Base-by-base conservation (phyloP, 345 rosid genomes). In the Heritiera fomes region DNA sequence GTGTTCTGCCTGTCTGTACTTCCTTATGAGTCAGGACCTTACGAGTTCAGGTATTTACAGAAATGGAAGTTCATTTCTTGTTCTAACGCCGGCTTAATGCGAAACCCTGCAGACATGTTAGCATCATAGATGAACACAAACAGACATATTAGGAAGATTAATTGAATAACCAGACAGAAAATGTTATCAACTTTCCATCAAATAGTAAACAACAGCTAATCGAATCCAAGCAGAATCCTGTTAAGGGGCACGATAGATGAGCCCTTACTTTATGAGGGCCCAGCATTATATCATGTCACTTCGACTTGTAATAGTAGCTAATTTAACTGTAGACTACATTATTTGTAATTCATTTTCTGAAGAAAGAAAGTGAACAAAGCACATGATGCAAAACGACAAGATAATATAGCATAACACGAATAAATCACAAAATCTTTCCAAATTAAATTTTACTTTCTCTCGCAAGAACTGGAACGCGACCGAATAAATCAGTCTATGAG, bases 371-470 rank as follows among this genome's bases (percentile, higher is more conserved):
- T 5, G 3, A 52, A 9, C 18, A 10, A 23, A 47, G 38, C 75
- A 49, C 7, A 18, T 77, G 52, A 93, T 23, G 28, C 28, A 23
- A 23, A 23, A 23, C 28, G 28, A 23, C 28, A 23, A 23, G 28
- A 23, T 23, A 23, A 23, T 23, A 23, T 23, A 23, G 0, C 28
- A 23, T 23, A 23, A 23, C 28, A 23, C 28, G 28, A 23, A 23
- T 23, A 23, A 23, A 23, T 23, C 28, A 23, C 28, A 23, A 23
- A 23, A 23, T 23, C 28, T 23, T 23, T 23, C 28, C 28, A 23
- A 23, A 23, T 23, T 23, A 23, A 23, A 23, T 23, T 23, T 23
- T 23, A 23, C 28, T 23, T 23, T 23, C 28, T 23, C 28, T 23
- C 28, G 28, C 28, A 23, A 23, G 28, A 23, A 23, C 28, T 23